Evolutionary conservation across 1,284 basidiomycete species (phyloP), one percentile per base, ranked within the genome.

Genomic region (Apiotrichum akiyoshidainum): DNA sequence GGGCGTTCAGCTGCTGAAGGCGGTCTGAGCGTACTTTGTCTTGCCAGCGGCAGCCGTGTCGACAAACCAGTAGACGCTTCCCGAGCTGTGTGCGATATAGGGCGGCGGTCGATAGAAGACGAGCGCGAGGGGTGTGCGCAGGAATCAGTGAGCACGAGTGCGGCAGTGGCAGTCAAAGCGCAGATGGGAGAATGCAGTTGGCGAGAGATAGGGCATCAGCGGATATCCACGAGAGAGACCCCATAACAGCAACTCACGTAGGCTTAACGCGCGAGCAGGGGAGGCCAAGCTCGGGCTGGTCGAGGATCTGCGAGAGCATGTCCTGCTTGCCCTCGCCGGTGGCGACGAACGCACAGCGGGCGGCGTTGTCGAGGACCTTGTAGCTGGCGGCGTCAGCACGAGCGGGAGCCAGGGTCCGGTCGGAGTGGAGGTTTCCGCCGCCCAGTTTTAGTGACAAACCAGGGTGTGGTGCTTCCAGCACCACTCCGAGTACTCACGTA

Each of bases 281-380:
- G 17, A 98, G 81, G 9, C 86, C 87, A 50, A 81, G 79, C 73
- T 93, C 88, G 10, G 92, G 90, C 47, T 84, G 78, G 75, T 98
- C 94, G 59, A 99, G 79, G 34, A 94, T 83, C 45, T 79, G 80
- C 58, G 82, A 79, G 34, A 99, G 83, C 57, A 85, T 84, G 48
- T 93, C 89, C 59, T 85, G 86, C 81, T 99, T 99, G 63, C 84
- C 85, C 65, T 83, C 87, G 14, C 95, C 95, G 4, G 86, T 80
- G 5, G 87, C 88, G 50, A 98, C 92, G 69, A 99, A 99, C 0
- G 85, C 94, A 61, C 92, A 84, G 61, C 88, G 83, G 51, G 84
- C 80, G 16, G 94, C 93, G 77, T 95, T 93, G 76, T 96, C 96
- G 68, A 97, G 85, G 61, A 96, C 93, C 46, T 90, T 91, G 72